These are phyloP conservation scores for Fibroporia radiculosa DNA, from an alignment of 768 basidiomycete genomes.

Conservation along the genomic window DNA sequence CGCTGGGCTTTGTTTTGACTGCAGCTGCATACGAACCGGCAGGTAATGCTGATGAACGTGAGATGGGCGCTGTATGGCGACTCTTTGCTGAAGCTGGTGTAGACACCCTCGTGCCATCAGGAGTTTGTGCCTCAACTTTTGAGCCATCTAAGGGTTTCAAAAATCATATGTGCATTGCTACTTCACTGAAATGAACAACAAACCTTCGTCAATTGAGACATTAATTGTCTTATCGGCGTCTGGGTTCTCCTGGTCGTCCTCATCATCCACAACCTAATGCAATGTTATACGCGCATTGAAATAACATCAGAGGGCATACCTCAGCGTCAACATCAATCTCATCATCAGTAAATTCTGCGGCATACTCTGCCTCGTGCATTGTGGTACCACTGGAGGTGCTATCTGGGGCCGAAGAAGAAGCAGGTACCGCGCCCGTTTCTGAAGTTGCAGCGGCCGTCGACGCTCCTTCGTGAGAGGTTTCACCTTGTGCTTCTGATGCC, in stretches of 20 bases:
- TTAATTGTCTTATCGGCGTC: conserved; percentile 81
- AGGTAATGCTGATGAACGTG: conserved; percentile 24
- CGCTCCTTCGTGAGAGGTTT: background rate
- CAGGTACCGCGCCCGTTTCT: background rate
- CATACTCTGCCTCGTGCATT: conserved; percentile 51
- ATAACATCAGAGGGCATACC: conserved; percentile 21
- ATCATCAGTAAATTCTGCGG: conserved; percentile 77
- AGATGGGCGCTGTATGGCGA: conserved; percentile 25
- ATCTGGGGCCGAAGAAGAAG: conserved; percentile 28
- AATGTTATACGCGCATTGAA: background rate
- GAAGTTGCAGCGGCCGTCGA: conserved; percentile 6
- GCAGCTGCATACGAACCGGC: conserved; percentile 88
- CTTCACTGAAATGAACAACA: conserved; percentile 8
- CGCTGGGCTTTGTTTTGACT: conserved; percentile 83
- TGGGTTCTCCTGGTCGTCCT: conserved; percentile 65
- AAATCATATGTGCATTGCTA: background rate
- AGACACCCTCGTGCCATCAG: conserved; percentile 89
- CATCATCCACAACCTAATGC: conserved; percentile 76
- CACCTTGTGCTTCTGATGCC: background rate
- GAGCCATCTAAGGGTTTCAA: conserved; percentile 57
- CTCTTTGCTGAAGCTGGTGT: conserved; percentile 66
- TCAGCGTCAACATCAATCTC: conserved; percentile 81
- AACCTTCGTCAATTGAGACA: conserved; percentile 74
- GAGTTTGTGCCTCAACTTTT: conserved; percentile 93
- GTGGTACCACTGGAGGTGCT: conserved; percentile 47